Base-by-base conservation (phyloP, 208 protist genomes). In the Trypanosoma mega region DNA sequence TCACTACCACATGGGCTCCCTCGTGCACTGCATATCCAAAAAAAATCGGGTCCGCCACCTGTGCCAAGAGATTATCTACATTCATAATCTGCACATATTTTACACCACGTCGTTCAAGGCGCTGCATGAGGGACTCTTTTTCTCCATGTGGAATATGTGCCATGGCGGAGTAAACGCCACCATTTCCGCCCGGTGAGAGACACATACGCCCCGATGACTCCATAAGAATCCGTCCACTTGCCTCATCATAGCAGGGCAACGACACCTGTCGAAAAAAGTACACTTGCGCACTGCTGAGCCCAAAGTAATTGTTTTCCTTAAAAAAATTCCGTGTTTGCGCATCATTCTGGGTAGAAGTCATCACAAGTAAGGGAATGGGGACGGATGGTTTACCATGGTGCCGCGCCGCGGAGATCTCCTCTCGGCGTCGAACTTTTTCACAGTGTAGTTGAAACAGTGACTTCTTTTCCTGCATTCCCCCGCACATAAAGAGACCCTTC, bases 21-120 rank as follows among this genome's bases (percentile, higher is more conserved):
- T 74, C 44, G 4, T 71, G 48, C 2, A 74, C 27, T 2, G 87
- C 72, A 52, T 90, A 97, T 16, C 97, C 98, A 48, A 98, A 79
- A 66, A 99, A 99, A 18, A 96, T 54, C 0, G 98, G 98, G 54
- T 97, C 91, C 0, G 77, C 91, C 0, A 98, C 62, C 48, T 89
- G 85, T 0, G 94, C 87, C 27, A 99, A 77, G 12, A 99, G 72
- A 72, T 99, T 99, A 78, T 99, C 98, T 2, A 99, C 97, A 54
- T 85, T 93, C 55, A 97, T 96, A 30, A 98, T 92, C 60, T 98
- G 95, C 6, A 99, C 68, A 46, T 97, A 86, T 62, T 90, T 56
- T 7, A 99, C 82, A 2, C 96, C 97, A n/a, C 70, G 63, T 0
- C 45, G 27, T 16, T 73, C 21, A 65, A 99, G 84, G 33, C 94